Conservation (phyloP, 1,284 basidiomycete species). For the Schizophyllum commune region DNA sequence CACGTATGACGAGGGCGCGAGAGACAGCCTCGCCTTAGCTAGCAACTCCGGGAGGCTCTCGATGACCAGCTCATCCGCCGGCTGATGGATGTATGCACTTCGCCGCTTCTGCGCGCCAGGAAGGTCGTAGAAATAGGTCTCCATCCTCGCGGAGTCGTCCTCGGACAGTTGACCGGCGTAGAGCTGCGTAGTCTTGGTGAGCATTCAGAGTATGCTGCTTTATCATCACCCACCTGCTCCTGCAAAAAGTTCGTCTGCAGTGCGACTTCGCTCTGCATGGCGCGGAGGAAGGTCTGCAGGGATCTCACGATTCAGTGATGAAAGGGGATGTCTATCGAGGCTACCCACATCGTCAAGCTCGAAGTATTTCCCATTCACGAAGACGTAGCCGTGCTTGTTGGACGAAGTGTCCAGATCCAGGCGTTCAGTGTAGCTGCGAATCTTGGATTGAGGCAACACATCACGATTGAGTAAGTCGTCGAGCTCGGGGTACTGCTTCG, state of each 20-base stretch:
- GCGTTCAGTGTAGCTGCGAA: conserved; percentile 41
- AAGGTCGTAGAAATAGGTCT: conserved; percentile 86
- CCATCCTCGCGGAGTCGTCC: conserved; percentile 40
- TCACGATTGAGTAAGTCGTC: conserved; percentile 33
- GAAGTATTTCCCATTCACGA: conserved; percentile 85
- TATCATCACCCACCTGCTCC: conserved; percentile 44
- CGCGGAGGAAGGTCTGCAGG: conserved; percentile 54
- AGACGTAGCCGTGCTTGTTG: conserved; percentile 52
- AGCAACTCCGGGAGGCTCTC: conserved; percentile 46
- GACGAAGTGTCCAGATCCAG: conserved; percentile 35
- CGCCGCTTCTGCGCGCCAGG: conserved; percentile 63
- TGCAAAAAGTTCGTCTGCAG: conserved; percentile 64
- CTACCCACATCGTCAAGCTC: conserved; percentile 61
- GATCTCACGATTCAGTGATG: not conserved
- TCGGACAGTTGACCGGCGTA: conserved; percentile 59
- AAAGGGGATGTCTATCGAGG: not conserved
- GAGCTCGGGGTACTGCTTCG: conserved; percentile 23
- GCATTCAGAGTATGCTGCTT: conserved; percentile 5
- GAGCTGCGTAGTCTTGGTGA: conserved; percentile 35
- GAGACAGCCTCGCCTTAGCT: conserved; percentile 28
- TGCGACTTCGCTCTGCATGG: conserved; percentile 56
- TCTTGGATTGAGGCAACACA: conserved; percentile 28
- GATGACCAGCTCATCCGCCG: conserved; percentile 39
- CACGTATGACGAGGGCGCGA: conserved; percentile 40
- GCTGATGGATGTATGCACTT: conserved; percentile 63